Base-by-base conservation (phyloP, 179 eudicot genomes). In the Kewa caespitosa region DNA sequence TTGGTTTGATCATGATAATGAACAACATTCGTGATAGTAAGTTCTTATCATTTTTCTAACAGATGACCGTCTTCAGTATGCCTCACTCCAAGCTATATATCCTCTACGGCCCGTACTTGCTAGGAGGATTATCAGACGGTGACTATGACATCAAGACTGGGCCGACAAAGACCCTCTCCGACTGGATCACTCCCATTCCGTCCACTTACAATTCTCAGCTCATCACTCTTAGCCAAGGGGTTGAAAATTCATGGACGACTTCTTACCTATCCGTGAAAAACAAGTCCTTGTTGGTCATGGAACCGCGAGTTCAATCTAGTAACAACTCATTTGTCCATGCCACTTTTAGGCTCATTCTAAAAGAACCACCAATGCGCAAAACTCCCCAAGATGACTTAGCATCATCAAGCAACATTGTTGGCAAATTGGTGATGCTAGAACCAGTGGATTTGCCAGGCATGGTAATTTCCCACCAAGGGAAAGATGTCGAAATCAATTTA, bases 51-150 rank as follows among this genome's bases (percentile, higher is more conserved):
- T 34, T 70, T n/a, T 25, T 36, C 0, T 70, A 70, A 65, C 90
- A 92, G 98, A 94, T 87, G 94, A 94, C 63, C 90, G 97, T n/a
- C 85, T 87, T 0, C 84, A 84, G 57, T 87, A 71, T 83, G 86
- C 91, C 63, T 81, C 96, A 10, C 74, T 89, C 33, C 87, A 84
- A 43, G 96, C 97, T 48, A n/a, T n/a, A n/a, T n/a, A 87, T 92
- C 67, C 81, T 92, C 5, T 94, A 87, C 25, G 98, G 97, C 23
- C 97, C 96, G 1, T 92, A 89, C 85, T 82, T 94, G 76, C 94
- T 94, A 18, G 97, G 87, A 30, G 97, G 96, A 65, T 82, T 89
- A n/a, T 84, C 86, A 22, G 76, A 23, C 9, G 90, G 90, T 25
- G 94, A 90, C 69, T 89, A 79, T 68, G 83, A 84, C 77, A 78